These are phyloP conservation scores for Rhizopus sp. DNA, from an alignment of 371 early-diverging fungal species.

Conservation along the genomic window DNA sequence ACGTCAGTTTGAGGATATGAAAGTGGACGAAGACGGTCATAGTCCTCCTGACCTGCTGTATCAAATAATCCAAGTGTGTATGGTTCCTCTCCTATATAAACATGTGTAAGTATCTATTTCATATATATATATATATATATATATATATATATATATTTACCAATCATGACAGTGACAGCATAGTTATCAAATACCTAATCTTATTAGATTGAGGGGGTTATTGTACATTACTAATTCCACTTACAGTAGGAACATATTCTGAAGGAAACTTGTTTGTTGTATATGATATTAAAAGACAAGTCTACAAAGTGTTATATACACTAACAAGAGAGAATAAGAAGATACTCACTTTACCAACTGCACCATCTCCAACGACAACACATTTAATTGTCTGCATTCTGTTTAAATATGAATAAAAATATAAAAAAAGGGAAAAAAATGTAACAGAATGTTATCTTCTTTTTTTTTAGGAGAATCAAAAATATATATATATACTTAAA, in stretches of 20 bases:
- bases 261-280: slow-evolving; percentile 98
- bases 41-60: slow-evolving; percentile 98
- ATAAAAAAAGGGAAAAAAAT: not conserved
- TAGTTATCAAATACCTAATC: slow-evolving; percentile 97
- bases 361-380: slow-evolving; percentile 98
- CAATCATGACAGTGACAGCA: slow-evolving; percentile 98
- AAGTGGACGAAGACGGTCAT: slow-evolving; percentile 95
- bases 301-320: slow-evolving; percentile 49
- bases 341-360: slow-evolving; percentile 89
- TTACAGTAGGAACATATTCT: slow-evolving; percentile 97
- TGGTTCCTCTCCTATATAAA: slow-evolving; percentile 67
- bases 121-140: not conserved
- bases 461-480: not conserved
- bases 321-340: not conserved
- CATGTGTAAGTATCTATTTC: not conserved
- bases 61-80: slow-evolving; percentile 94
- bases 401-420: too few species aligned
- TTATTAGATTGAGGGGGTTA: too few species aligned
- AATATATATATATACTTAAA: too few species aligned
- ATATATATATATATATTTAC: slow-evolving; percentile 28
- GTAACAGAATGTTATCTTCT: not conserved
- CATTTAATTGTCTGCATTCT: slow-evolving; percentile 88
- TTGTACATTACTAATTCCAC: slow-evolving; percentile 10
- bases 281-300: slow-evolving; percentile 96
- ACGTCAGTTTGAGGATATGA: slow-evolving; percentile 95